These are phyloP conservation scores for Solanum chacoense DNA, from an alignment of 305 asterid genomes.

Conservation along the genomic window DNA sequence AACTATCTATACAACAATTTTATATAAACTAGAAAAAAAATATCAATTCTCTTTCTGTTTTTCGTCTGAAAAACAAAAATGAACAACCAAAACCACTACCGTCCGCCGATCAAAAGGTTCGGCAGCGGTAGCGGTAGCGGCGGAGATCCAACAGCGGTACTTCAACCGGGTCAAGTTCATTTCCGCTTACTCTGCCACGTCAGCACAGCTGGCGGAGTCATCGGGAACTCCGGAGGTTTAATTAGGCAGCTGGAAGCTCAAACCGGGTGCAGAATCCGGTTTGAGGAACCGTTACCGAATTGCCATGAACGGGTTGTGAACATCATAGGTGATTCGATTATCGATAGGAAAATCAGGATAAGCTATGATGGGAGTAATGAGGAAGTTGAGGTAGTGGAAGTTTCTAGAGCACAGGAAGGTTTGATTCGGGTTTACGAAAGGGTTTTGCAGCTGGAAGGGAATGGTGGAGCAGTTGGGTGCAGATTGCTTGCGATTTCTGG, in stretches of 20 bases:
- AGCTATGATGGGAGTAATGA: neutral
- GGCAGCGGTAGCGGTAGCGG: neutral
- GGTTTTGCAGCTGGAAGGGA: constrained; percentile 38
- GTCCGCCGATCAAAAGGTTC: neutral
- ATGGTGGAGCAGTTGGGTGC: constrained; percentile 15
- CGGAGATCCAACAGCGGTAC: neutral
- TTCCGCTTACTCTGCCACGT: constrained; percentile 49
- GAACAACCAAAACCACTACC: neutral
- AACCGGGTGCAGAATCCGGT: constrained; percentile 27
- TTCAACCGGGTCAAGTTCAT: constrained; percentile 6
- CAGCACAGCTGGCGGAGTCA: constrained; percentile 39
- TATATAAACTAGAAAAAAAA: neutral
- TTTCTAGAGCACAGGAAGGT: constrained; percentile 45
- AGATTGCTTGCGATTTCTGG: constrained; percentile 29
- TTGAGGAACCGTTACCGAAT: constrained; percentile 26
- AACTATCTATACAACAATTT: neutral
- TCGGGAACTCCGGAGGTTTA: constrained; percentile 34
- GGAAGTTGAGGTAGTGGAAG: constrained; percentile 16
- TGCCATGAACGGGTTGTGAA: constrained; percentile 50
- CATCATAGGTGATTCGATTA: constrained; percentile 29
- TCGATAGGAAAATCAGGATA: constrained; percentile 18
- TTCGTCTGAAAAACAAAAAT: neutral
- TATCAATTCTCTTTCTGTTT: neutral
- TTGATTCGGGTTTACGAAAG: constrained; percentile 46
- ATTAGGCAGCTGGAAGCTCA: constrained; percentile 32